phyloP scores from a whole-genome alignment of 352 stramenopile species.

The Paralagenidium karlingii region DNA sequence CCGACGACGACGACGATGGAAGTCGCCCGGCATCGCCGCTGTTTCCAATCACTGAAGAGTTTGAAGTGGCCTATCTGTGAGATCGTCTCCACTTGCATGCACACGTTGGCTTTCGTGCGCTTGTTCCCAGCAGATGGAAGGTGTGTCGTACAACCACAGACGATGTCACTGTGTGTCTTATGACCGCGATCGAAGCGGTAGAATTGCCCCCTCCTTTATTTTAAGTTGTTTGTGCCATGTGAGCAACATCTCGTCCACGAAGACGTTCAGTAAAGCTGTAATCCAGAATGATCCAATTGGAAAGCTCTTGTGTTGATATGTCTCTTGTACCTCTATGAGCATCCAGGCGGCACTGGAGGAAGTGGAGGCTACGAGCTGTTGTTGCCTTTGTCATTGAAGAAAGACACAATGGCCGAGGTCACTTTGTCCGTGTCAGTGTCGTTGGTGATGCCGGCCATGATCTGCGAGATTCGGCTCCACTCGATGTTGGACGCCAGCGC shows the following conservation, averaged over 20 bases:
- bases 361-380: not conserved
- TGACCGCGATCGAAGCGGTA: too few relatives aligned
- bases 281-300: too few relatives aligned
- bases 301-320: too few relatives aligned
- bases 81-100: too few relatives aligned
- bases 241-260: not conserved
- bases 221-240: not conserved
- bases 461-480: conserved; percentile 37
- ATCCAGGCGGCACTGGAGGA: not conserved
- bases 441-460: conserved; percentile 36
- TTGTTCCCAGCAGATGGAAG: too few relatives aligned
- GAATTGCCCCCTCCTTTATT: too few relatives aligned
- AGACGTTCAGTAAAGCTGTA: not conserved
- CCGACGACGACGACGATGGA: conserved; percentile 1
- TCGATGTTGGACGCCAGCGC: conserved; percentile 29
- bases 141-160: too few relatives aligned
- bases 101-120: too few relatives aligned
- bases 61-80: too few relatives aligned
- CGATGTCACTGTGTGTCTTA: too few relatives aligned
- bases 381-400: conserved; percentile 21
- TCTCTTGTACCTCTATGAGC: too few relatives aligned
- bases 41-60: not conserved
- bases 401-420: conserved; percentile 33
- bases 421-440: conserved; percentile 42
- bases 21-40: not conserved